A percentile compares a stretch with the other conserved stretches of the same genome.
Evolutionary conservation across 2,329 filamentous ascomycete genomes (phyloP).

Genomic region (Aspergillus floridensis): DNA sequence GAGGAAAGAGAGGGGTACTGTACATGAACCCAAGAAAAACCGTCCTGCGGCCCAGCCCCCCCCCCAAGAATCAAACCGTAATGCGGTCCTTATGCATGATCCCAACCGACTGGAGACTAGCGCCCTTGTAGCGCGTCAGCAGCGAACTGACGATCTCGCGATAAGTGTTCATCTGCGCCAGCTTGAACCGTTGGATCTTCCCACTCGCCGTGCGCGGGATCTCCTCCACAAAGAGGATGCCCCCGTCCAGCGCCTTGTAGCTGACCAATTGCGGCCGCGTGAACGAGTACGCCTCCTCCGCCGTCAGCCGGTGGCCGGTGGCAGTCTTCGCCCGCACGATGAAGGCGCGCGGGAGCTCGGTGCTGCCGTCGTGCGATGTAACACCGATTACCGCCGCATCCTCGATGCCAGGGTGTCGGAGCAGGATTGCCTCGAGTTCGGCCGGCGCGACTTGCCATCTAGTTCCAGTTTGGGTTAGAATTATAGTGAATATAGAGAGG

Average conservation of each 20-base stretch:
- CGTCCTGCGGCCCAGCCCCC: too few relatives aligned
- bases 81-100: conserved; percentile 24
- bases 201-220: conserved; percentile 52
- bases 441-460: conserved; percentile 51
- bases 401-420: conserved; percentile 44
- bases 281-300: conserved; percentile 45
- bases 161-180: conserved; percentile 41
- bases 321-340: conserved; percentile 38
- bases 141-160: conserved; percentile 36
- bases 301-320: conserved; percentile 27
- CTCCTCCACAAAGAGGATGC: conserved; percentile 48
- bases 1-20: too few relatives aligned
- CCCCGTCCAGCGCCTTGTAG: conserved; percentile 50
- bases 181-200: conserved; percentile 48
- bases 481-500: too few relatives aligned
- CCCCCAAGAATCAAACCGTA: conserved; percentile 13
- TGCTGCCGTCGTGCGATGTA: conserved; percentile 32
- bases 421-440: conserved; percentile 48
- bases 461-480: not conserved
- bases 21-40: too few relatives aligned
- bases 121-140: conserved; percentile 24
- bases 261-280: conserved; percentile 43
- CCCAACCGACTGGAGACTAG: conserved; percentile 23
- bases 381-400: conserved; percentile 50
- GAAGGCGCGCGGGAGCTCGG: conserved; percentile 47